Evolutionary conservation across 176 grass and related monocot genomes (phyloP).

Genomic region (Puccinellia tenuiflora): DNA sequence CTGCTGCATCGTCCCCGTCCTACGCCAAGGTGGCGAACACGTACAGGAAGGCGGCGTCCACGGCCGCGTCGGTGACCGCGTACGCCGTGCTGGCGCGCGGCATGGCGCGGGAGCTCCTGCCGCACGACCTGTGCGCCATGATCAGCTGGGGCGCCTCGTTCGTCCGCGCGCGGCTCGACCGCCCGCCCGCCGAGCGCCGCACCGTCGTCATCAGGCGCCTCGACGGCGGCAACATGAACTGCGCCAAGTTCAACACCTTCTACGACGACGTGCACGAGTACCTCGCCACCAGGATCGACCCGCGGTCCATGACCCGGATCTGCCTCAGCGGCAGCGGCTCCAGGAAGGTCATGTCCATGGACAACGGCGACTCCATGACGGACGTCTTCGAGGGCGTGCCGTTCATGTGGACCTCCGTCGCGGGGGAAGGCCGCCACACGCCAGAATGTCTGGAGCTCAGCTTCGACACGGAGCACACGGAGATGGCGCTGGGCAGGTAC

Average conservation of each 20-base stretch:
- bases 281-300: conserved; percentile 27
- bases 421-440: not conserved
- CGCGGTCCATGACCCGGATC: conserved; percentile 7
- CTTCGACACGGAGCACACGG: not conserved
- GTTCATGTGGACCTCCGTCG: conserved; percentile 23
- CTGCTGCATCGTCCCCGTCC: not conserved
- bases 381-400: conserved; percentile 31
- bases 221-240: not conserved
- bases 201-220: conserved; percentile 10
- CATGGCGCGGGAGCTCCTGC: conserved; percentile 30
- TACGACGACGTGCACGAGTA: conserved; percentile 16
- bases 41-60: conserved; percentile 24
- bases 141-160: conserved; percentile 1
- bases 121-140: conserved; percentile 20
- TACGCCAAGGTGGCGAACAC: conserved; percentile 6
- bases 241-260: not conserved
- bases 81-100: conserved; percentile 38
- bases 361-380: conserved; percentile 6
- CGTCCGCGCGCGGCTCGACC: not conserved
- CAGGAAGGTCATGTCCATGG: conserved; percentile 2
- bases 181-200: not conserved
- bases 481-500: not conserved
- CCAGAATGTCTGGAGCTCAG: conserved; percentile 1
- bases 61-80: conserved; percentile 29
- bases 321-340: not conserved